A percentile compares a stretch with the other conserved stretches of the same genome.
Conservation (phyloP, 768 basidiomycete species). For the Tulasnella sp. region DNA sequence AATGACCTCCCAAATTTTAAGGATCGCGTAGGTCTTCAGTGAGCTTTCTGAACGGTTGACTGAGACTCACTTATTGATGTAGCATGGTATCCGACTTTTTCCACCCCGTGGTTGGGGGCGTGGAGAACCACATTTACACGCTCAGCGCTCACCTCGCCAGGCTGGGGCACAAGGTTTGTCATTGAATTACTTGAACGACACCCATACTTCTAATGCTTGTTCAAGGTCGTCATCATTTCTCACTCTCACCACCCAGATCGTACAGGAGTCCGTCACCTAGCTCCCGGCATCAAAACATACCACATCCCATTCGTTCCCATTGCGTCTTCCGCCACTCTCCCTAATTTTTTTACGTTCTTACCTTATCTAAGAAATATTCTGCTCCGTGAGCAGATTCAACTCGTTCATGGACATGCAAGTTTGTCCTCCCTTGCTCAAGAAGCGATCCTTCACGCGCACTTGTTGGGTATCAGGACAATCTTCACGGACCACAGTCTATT, state of each 20-base stretch:
- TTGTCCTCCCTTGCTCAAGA: slow-evolving; percentile 90
- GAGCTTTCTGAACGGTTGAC: neutral
- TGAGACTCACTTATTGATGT: neutral
- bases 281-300: slow-evolving; percentile 87
- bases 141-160: slow-evolving; percentile 76
- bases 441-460: slow-evolving; percentile 81
- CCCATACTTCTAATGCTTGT: neutral
- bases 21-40: slow-evolving; percentile 15
- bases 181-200: neutral
- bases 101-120: slow-evolving; percentile 88
- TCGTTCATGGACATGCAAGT: slow-evolving; percentile 90
- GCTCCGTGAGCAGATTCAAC: slow-evolving; percentile 74
- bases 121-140: slow-evolving; percentile 95
- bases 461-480: slow-evolving; percentile 82
- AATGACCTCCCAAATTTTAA: neutral
- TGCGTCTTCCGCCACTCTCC: slow-evolving; percentile 87
- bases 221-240: slow-evolving; percentile 87
- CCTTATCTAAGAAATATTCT: slow-evolving; percentile 90
- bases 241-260: slow-evolving; percentile 85
- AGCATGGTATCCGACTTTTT: slow-evolving; percentile 99
- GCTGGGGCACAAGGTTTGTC: slow-evolving; percentile 74
- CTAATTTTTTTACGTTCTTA: slow-evolving; percentile 87
- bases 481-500: slow-evolving; percentile 98
- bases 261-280: slow-evolving; percentile 83
- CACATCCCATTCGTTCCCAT: slow-evolving; percentile 87